Base-by-base conservation (phyloP, 768 basidiomycete genomes). In the Strobilomyces confusus region DNA sequence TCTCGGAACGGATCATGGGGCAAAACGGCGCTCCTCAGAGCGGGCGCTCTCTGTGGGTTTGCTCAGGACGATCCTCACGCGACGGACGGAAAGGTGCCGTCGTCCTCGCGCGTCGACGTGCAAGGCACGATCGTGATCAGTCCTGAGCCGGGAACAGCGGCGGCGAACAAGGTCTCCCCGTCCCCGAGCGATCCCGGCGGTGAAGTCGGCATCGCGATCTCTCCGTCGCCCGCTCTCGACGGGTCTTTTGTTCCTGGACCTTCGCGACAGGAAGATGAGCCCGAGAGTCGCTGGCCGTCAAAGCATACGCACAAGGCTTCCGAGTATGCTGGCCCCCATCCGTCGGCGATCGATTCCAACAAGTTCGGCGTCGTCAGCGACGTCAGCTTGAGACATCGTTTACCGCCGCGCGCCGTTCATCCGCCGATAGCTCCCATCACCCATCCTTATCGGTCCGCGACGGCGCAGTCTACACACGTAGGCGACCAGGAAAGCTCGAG, bases 161-260 rank as follows among this genome's bases (percentile, higher is more conserved):
- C 58, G n/a, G 33, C 22, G 3, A 32, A 19, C 29, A 59, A 63
- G 33, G 46, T 51, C 1, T 73, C 74, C 15, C 69, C 72, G 1
- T 61, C 67, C 7, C 73, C 71, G 11, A 22, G 19, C 14, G 32
- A 22, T 23, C 45, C 32, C 14, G 67, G 58, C 7, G 61, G 56
- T 14, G 63, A 68, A 38, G 69, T 80, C 1, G 78, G 78, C 12
- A 69, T 80, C 48, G 79, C 78, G 5, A 64, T 80, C 29, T 53
- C 57, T n/a, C 72, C 77, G 5, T 67, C 74, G 2, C 71, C 75
- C 0, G 61, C 65, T 13, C 40, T 49, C 7, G 70, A 69, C 5
- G 63, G 44, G 52, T 32, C 44, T 47, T 7, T 54, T 26, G 61
- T 64, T 3, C 55, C 66, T 4, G 29, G 5, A 15, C 13, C 32